Conservation (phyloP, 176 grass and related monocot genomes). For the Bromus sterilis region DNA sequence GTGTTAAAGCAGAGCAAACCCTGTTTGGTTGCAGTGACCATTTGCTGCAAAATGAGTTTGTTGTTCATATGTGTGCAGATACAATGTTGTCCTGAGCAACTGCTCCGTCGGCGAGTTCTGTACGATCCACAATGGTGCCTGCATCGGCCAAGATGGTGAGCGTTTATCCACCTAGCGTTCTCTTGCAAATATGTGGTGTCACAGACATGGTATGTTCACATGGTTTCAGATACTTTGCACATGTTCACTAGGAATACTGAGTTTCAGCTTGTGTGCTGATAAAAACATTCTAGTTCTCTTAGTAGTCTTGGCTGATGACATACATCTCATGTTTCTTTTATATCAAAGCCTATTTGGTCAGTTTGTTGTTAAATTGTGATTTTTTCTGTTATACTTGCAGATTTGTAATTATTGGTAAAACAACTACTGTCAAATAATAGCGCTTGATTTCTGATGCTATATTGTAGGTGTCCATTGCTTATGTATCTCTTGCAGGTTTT, state of each 20-base stretch:
- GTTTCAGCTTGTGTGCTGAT: not conserved
- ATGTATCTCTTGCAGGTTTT: slow-evolving; percentile 44
- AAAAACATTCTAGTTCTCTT: not conserved
- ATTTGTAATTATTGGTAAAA: not conserved
- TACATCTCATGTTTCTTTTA: not conserved
- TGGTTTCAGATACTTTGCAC: not conserved
- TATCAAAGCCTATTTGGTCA: not conserved
- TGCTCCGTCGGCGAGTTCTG: slow-evolving; percentile 63
- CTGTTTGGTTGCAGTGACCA: not conserved
- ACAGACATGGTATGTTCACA: not conserved
- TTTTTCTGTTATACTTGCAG: not conserved
- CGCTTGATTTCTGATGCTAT: not conserved
- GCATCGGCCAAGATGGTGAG: slow-evolving; percentile 91
- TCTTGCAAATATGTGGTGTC: not conserved
- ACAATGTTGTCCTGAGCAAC: slow-evolving; percentile 74
- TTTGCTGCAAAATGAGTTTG: not conserved
- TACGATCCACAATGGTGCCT: slow-evolving; percentile 68
- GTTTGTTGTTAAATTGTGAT: not conserved
- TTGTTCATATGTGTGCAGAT: slow-evolving; percentile 32
- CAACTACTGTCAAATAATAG: not conserved
- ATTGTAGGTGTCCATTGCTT: not conserved
- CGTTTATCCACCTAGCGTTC: not conserved
- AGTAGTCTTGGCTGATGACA: not conserved
- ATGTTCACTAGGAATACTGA: not conserved
- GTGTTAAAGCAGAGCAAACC: not conserved